Percentiles rank a stretch among this genome's conserved stretches.
Evolutionary conservation across 371 early-diverging fungal genomes (phyloP).

Genomic region (Zychaea mexicana): DNA sequence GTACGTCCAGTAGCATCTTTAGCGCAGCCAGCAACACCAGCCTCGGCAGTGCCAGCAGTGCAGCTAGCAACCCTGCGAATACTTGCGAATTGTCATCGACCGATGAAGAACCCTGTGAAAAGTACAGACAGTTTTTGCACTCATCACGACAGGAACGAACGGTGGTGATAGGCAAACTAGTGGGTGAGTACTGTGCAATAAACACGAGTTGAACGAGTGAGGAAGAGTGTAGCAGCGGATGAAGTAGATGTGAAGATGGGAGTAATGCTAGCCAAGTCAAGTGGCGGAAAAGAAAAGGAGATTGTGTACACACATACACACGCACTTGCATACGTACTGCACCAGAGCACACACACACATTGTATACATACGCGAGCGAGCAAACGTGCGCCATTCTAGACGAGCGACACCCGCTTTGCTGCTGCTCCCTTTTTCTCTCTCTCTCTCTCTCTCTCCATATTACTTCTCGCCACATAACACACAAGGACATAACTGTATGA

Average conservation of each 20-base stretch:
- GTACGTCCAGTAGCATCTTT: background rate
- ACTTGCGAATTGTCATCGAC: background rate
- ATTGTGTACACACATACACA: no score
- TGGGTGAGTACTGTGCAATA: slow-evolving; percentile 20
- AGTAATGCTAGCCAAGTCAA: background rate
- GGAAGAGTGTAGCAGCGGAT: no score
- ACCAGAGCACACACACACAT: no score
- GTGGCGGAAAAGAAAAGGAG: background rate
- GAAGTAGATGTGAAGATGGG: no score
- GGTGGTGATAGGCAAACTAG: slow-evolving; percentile 33
- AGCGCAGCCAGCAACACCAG: background rate
- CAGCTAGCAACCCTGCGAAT: background rate
- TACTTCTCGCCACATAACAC: no score
- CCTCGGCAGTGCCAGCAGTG: background rate
- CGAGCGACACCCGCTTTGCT: no score
- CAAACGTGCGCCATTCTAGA: no score
- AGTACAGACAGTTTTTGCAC: slow-evolving; percentile 21
- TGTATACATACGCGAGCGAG: no score
- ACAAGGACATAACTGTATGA: no score
- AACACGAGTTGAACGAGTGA: no score
- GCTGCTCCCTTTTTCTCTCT: background rate
- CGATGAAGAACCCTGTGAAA: slow-evolving; percentile 20
- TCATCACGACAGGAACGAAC: slow-evolving; percentile 28
- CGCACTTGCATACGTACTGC: no score
- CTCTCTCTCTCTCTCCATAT: background rate